Base-by-base conservation (phyloP, 768 basidiomycete genomes). In the Kwoniella sp. region DNA sequence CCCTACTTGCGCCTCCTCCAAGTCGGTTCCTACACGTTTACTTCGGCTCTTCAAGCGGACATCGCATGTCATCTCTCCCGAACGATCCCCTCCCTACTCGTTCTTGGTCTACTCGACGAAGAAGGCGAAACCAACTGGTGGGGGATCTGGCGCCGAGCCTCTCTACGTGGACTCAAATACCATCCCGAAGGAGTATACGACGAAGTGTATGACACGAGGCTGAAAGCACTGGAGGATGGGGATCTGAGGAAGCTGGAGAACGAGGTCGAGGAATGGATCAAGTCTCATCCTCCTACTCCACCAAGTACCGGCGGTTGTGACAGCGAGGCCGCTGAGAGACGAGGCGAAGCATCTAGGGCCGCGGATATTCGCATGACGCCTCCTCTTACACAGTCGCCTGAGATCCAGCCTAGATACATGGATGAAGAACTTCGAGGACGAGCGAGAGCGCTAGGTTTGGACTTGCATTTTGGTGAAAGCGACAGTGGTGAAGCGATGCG, bases 61-160 rank as follows among this genome's bases (percentile, higher is more conserved):
- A 72, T 74, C 25, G 69, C 65, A 15, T 37, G 48, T 3, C 64
- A 69, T 19, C 58, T 78, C 19, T 67, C 70, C 0, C 22, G 40
- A 6, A 53, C 51, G 0, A 64, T 74, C 3, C 68, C 69, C 0
- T 63, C 67, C 1, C 64, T 78, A 1, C 67, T 76, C 10, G 68
- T 73, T 10, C 56, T 74, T 21, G 77, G 75, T 7, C 57, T 76
- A 26, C 53, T 76, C 21, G 74, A 73, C 8, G 68, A 77, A 36
- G 69, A 72, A 49, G 73, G 70, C 3, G 71, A 77, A 54, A 78
- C 77, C 0, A 64, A 55, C 40, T 78, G 77, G 77, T 78, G 74
- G 71, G 77, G 73, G 10, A 68, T 78, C 30, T 74, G 75, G 73
- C 30, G 62, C 7, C 21, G 62, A 7, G 62, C 62, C 10, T 51